Conservation (phyloP, 768 basidiomycete species). For the Dendrothele bispora region DNA sequence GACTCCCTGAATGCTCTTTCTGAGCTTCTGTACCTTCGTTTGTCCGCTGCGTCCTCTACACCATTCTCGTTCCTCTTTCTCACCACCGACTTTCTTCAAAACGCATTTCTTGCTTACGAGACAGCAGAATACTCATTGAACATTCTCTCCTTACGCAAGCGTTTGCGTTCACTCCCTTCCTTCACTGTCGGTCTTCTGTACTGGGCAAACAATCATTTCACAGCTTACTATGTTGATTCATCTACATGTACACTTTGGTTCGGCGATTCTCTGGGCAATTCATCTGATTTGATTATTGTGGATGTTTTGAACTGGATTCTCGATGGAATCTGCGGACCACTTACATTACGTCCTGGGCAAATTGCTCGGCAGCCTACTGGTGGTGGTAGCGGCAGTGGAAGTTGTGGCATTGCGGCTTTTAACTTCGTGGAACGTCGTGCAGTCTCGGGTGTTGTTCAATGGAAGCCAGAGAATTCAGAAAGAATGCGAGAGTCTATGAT, state of each 20-base stretch:
- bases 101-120: constrained; percentile 7
- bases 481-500: background rate
- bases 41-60: background rate
- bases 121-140: constrained; percentile 7
- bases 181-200: constrained; percentile 7
- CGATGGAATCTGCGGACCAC: background rate
- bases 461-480: background rate
- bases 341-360: background rate
- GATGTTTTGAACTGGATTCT: background rate
- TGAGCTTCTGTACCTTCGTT: constrained; percentile 16
- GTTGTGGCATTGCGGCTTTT: constrained; percentile 3
- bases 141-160: constrained; percentile 1
- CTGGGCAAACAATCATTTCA: constrained; percentile 12
- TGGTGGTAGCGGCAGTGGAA: background rate
- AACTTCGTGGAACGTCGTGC: background rate
- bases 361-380: background rate
- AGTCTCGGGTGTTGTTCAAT: background rate
- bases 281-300: background rate
- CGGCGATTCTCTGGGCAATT: background rate
- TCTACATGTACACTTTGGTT: background rate
- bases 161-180: constrained; percentile 7
- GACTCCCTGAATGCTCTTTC: constrained; percentile 17
- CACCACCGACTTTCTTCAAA: constrained; percentile 11
- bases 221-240: background rate
- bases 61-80: background rate